Percentiles rank a stretch among this genome's conserved stretches.
phyloP scores from a whole-genome alignment of 1,284 basidiomycete genomes.

The Moniliella sp. region DNA sequence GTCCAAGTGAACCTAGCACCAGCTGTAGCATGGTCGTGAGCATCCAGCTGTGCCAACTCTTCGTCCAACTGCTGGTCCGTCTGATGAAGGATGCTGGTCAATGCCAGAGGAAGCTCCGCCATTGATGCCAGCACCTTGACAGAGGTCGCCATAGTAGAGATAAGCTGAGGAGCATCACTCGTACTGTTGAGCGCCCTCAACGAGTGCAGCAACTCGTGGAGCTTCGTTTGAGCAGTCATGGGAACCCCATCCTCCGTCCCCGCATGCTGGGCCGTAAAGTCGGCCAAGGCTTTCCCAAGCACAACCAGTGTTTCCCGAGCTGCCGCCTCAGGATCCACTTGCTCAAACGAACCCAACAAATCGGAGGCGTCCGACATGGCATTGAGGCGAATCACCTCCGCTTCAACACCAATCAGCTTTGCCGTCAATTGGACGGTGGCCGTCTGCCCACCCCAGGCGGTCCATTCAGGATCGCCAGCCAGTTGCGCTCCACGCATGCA shows the following conservation, averaged over 20 bases:
- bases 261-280: too few relatives aligned
- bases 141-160: too few relatives aligned
- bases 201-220: too few relatives aligned
- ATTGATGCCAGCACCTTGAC: too few relatives aligned
- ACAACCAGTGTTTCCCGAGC: background rate
- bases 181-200: too few relatives aligned
- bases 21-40: background rate
- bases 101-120: too few relatives aligned
- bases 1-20: slow-evolving; percentile 71
- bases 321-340: slow-evolving; percentile 37
- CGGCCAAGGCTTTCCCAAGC: background rate
- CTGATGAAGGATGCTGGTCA: too few relatives aligned
- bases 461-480: slow-evolving; percentile 74
- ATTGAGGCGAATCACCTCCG: slow-evolving; percentile 61
- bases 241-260: too few relatives aligned
- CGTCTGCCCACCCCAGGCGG: slow-evolving; percentile 57
- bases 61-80: too few relatives aligned
- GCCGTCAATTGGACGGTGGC: slow-evolving; percentile 53
- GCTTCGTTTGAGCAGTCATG: too few relatives aligned
- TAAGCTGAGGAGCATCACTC: too few relatives aligned
- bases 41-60: background rate
- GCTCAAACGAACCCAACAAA: slow-evolving; percentile 85
- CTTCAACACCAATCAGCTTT: slow-evolving; percentile 45
- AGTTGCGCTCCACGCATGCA: slow-evolving; percentile 53
- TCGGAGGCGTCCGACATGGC: slow-evolving; percentile 78